These are phyloP conservation scores for Erigeron canadensis DNA, from an alignment of 129 eudicot genomes.

Conservation along the genomic window DNA sequence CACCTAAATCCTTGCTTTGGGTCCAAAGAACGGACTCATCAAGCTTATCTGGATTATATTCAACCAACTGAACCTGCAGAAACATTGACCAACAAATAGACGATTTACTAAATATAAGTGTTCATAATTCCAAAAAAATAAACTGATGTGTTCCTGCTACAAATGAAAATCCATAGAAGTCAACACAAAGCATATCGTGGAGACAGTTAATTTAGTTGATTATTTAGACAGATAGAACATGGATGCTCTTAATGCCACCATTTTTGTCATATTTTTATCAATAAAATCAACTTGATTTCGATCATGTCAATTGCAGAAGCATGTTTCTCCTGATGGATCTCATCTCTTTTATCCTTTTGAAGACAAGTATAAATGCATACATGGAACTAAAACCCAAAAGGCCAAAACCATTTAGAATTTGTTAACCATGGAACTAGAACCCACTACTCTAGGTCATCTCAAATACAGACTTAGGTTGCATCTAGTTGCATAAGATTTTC, in stretches of 20 bases:
- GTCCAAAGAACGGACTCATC: conserved; percentile 92
- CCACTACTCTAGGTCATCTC: too few species aligned
- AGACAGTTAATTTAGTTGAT: background rate
- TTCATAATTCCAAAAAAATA: background rate
- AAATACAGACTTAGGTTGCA: too few species aligned
- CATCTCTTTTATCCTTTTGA: too few species aligned
- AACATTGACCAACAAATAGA: background rate
- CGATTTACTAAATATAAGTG: background rate
- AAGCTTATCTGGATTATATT: conserved; percentile 61
- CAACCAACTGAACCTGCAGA: conserved; percentile 73
- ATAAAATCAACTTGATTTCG: background rate
- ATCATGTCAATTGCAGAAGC: background rate
- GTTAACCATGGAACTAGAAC: too few species aligned
- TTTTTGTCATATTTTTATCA: too few species aligned
- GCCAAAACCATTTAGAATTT: too few species aligned
- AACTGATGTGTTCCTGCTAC: background rate
- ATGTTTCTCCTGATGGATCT: background rate
- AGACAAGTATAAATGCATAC: too few species aligned
- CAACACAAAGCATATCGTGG: background rate
- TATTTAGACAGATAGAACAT: background rate
- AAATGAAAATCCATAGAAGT: background rate
- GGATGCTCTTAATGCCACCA: background rate
- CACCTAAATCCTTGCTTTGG: conserved; percentile 78
- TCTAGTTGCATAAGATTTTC: too few species aligned
- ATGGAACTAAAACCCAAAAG: too few species aligned